Percentiles rank a stretch among this genome's conserved stretches.
These are phyloP conservation scores for Cryphonectria parasitica DNA, from an alignment of 2,329 filamentous ascomycete genomes.

Conservation along the genomic window DNA sequence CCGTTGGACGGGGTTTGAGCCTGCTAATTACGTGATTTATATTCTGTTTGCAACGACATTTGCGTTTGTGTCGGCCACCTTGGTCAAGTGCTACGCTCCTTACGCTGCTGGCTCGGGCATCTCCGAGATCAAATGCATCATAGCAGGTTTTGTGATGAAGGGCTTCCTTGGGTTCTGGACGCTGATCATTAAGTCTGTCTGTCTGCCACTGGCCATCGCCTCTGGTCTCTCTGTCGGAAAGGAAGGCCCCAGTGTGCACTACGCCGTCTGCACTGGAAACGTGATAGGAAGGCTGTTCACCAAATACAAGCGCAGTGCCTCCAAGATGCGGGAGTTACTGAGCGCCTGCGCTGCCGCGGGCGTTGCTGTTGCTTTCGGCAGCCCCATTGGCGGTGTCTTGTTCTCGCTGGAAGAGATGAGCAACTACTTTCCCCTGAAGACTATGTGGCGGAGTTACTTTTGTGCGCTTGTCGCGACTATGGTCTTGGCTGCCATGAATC, in stretches of 20 bases:
- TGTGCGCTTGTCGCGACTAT: constrained; percentile 94
- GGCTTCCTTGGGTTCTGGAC: constrained; percentile 93
- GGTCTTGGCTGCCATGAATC: constrained; percentile 93
- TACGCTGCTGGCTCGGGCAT: constrained; percentile 97
- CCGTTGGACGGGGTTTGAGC: constrained; percentile 77
- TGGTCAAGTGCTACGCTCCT: constrained; percentile 90
- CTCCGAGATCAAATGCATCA: constrained; percentile 99
- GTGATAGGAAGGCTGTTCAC: constrained; percentile 91
- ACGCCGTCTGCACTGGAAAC: constrained; percentile 95
- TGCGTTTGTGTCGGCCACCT: constrained; percentile 76
- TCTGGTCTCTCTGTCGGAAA: constrained; percentile 95
- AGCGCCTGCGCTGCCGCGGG: constrained; percentile 94
- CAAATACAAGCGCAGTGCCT: constrained; percentile 89
- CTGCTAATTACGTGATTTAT: constrained; percentile 86
- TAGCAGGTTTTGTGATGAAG: constrained; percentile 99
- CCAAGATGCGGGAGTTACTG: constrained; percentile 92
- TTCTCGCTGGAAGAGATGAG: constrained; percentile 99
- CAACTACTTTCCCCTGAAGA: constrained; percentile 93
- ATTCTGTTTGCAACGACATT: constrained; percentile 84
- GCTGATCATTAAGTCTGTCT: constrained; percentile 90
- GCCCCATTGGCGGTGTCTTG: constrained; percentile 92
- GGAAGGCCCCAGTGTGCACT: constrained; percentile 98
- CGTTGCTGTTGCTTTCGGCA: constrained; percentile 95
- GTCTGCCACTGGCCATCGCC: constrained; percentile 87
- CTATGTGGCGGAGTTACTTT: constrained; percentile 97